These are phyloP conservation scores for Nowakowskiella sp. DNA, from an alignment of 192 early-diverging fungal genomes.

Conservation along the genomic window DNA sequence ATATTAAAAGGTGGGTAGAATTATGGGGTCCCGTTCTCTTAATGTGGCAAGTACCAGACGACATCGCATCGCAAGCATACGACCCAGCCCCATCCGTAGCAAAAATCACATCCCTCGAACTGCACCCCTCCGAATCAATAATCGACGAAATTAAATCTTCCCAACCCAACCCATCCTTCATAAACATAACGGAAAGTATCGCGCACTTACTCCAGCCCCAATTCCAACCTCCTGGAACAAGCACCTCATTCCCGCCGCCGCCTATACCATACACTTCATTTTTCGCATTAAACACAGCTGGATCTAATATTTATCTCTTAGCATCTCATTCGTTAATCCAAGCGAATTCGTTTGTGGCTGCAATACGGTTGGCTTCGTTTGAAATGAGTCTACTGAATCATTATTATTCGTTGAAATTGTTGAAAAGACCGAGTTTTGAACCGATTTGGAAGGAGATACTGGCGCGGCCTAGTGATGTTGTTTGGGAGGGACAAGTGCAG, in stretches of 20 bases:
- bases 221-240: conserved; percentile 12
- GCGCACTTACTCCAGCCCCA: conserved; percentile 17
- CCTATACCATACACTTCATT: conserved; percentile 33
- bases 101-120: conserved; percentile 23
- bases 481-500: conserved; percentile 26
- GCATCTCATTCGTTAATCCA: conserved; percentile 29
- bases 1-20: conserved; percentile 39
- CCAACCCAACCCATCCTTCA: conserved; percentile 10
- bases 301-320: conserved; percentile 31
- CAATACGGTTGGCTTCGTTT: conserved; percentile 33
- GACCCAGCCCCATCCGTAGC: conserved; percentile 13
- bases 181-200: conserved; percentile 29
- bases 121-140: conserved; percentile 24
- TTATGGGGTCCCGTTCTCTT: conserved; percentile 30
- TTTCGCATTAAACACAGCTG: conserved; percentile 29
- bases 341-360: conserved; percentile 31
- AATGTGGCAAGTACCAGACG: conserved; percentile 35
- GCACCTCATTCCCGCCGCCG: conserved; percentile 14
- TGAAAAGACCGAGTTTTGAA: conserved; percentile 15
- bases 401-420: conserved; percentile 24
- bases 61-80: conserved; percentile 20
- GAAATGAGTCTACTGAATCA: conserved; percentile 27
- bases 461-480: conserved; percentile 21
- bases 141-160: conserved; percentile 28
- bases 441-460: conserved; percentile 23